Base-by-base conservation (phyloP, 2,329 filamentous ascomycete species). In the Colletotrichum melonis region DNA sequence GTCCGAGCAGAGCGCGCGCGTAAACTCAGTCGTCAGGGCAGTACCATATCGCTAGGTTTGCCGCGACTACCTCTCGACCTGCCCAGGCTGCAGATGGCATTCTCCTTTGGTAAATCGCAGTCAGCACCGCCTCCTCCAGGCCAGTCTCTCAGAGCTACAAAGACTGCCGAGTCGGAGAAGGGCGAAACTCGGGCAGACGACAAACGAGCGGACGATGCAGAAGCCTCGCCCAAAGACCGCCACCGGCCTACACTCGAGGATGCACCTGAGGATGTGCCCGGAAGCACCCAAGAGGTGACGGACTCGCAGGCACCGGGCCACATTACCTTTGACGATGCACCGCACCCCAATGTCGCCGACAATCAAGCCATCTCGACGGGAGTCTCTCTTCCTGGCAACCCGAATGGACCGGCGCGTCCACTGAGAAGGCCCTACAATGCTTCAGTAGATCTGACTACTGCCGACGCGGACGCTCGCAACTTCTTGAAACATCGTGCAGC, bases 1-100 rank as follows among this genome's bases (percentile, higher is more conserved):
- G 86, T 88, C 2, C 79, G 84, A 75, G 79, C 80, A 56, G 81
- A 85, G 72, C 79, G 81, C 35, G 81, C 82, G 66, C 79, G 77
- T 75, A 69, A 78, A 71, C 78, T 74, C 78, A 76, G 77, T 63
- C 78, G 71, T 28, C 72, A 76, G 0, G 66, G 74, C 57, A 38
- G 49, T 9, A 32, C 42, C 42, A 22, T 86, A 32, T 63, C 84
- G 5, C 84, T 80, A 75, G 16, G 42, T 11, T 28, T 56, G 19
- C 19, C 65, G 65, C 62, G 67, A 62, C 12, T 63, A 54, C 30
- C 62, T 55, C 62, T 66, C 58, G 67, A 70, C 46, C 64, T 84
- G 5, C 82, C 80, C 77, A 19, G 42, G 19, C 42, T 49, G 19
- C 42, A 49, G 9, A n/a, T 49, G 19, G 42, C 42, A 8, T 19